phyloP scores from a whole-genome alignment of 495 filamentous ascomycete genomes.

The Aspergillus bridgeri region DNA sequence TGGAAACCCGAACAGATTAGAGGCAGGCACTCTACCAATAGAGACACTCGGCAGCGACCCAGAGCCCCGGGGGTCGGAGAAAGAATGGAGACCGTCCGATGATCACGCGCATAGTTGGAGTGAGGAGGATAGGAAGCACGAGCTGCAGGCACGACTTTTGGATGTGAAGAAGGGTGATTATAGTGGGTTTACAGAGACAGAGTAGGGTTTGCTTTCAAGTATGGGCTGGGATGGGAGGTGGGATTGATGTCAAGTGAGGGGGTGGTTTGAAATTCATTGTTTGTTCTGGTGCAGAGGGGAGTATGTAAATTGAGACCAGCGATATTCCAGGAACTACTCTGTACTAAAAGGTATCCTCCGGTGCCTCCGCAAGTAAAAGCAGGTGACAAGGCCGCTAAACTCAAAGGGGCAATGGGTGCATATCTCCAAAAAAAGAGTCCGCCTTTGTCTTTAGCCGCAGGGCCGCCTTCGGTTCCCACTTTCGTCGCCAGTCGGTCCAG shows the following conservation, averaged over 20 bases:
- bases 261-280: neutral
- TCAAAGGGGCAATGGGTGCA: neutral
- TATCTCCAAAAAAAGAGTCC: neutral
- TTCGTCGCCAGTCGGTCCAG: slow-evolving; percentile 9
- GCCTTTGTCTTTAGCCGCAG: neutral
- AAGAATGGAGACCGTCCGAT: slow-evolving; percentile 27
- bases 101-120: slow-evolving; percentile 36
- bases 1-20: neutral
- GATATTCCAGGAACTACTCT: neutral
- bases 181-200: slow-evolving; percentile 30
- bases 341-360: too few species aligned
- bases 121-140: slow-evolving; percentile 33
- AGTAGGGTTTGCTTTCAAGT: neutral
- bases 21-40: too few species aligned
- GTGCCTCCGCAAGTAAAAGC: too few species aligned
- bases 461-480: slow-evolving; percentile 16
- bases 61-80: neutral
- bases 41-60: neutral
- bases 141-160: slow-evolving; percentile 31
- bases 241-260: neutral
- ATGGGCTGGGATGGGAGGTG: neutral
- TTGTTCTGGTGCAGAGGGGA: neutral
- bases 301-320: neutral
- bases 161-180: slow-evolving; percentile 22
- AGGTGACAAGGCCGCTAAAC: neutral